Base-by-base conservation (phyloP, 192 early-diverging fungal species). In the Entophlyctis helioformis region DNA sequence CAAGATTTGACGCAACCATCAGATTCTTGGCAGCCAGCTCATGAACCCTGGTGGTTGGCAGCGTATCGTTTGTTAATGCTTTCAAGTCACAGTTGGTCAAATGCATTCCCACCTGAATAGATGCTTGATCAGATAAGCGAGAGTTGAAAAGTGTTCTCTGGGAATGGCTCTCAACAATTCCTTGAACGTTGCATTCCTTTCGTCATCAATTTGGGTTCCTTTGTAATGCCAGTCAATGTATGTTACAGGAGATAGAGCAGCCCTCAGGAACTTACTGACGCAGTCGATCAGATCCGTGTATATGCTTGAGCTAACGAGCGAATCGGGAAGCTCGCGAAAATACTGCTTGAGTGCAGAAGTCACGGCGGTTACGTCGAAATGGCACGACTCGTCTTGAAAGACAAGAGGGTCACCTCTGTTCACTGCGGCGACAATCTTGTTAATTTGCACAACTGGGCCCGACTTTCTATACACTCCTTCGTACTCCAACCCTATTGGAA, bases 381-480 rank as follows among this genome's bases (percentile, higher is more conserved):
- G 35, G 36, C 33, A 21, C 20, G 23, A n/a, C 23, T 35, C 41
- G 19, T 25, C 34, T 6, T n/a, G 4, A 4, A 63, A 33, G 20
- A 36, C 33, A 12, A 31, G 20, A 9, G 52, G 35, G 5, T 62
- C 59, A 11, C 59, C 55, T 13, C 31, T 37, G 19, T 63, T 60
- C 11, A 54, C 25, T 34, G 38, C 27, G n/a, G 26, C 39, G 31
- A 60, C 38, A 23, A 63, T 46, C 9, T 42, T 18, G 46, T 63
- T 57, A 42, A 54, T 54, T 39, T 63, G 60, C 20, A 44, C 60
- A 0, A 63, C 12, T 3, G 60, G 60, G 22, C 60, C 60, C 20
- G 56, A 60, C 39, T 63, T 63, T 39, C 60, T 48, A 43, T 63
- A 63, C 13, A 63, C 60, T 13, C 60, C 60, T 54, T 63, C 60